Evolutionary conservation across 352 stramenopile species (phyloP).

Genomic region (Globisporangium solare): DNA sequence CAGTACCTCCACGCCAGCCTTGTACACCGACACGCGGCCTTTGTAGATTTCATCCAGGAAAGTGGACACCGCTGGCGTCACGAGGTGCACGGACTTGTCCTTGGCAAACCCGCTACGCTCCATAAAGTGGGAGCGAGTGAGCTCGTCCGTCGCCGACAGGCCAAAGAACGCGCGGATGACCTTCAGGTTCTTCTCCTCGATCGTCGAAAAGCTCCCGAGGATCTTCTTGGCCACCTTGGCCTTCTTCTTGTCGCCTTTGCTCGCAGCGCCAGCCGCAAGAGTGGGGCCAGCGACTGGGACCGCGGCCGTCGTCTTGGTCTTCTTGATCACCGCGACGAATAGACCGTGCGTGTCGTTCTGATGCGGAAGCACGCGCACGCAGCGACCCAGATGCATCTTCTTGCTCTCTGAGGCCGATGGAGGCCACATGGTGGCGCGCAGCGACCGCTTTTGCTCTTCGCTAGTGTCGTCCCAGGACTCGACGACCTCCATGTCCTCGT

Average conservation of each 20-base stretch:
- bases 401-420: constrained; percentile 46
- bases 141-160: constrained; percentile 18
- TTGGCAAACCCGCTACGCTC: constrained; percentile 66
- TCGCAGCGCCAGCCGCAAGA: constrained; percentile 13
- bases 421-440: constrained; percentile 83
- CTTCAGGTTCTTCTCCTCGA: constrained; percentile 34
- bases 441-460: constrained; percentile 43
- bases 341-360: constrained; percentile 98
- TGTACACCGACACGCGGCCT: constrained; percentile 54
- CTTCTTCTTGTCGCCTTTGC: constrained; percentile 43
- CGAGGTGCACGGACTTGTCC: constrained; percentile 59
- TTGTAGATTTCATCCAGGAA: constrained; percentile 33
- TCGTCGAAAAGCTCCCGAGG: constrained; percentile 49
- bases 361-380: constrained; percentile 94
- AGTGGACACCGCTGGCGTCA: constrained; percentile 45
- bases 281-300: constrained; percentile 26
- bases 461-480: constrained; percentile 45
- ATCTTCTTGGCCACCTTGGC: constrained; percentile 48
- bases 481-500: constrained; percentile 38
- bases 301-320: constrained; percentile 26
- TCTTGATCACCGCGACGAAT: constrained; percentile 96
- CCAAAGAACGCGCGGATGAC: constrained; percentile 42
- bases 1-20: constrained; percentile 54
- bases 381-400: constrained; percentile 84
- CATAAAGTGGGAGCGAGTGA: constrained; percentile 31